Conservation (phyloP, 1,284 basidiomycete species). For the Microbotryum intermedium region DNA sequence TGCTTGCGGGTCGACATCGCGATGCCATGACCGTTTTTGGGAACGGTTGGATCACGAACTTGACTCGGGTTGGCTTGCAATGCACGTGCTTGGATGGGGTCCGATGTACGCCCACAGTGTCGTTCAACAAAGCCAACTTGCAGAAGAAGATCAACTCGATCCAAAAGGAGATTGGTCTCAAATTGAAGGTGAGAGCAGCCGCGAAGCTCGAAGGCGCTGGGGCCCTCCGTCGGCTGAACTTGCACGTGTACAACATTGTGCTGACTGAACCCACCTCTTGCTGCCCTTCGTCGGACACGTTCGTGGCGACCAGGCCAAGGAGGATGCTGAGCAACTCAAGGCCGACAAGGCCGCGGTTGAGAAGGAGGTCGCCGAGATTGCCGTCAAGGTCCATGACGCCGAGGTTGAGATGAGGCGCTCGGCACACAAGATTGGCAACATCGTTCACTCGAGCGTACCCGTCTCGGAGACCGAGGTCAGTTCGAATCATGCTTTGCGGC, state of each 20-base stretch:
- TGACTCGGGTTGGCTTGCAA: neutral
- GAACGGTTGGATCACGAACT: neutral
- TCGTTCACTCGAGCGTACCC: constrained; percentile 78
- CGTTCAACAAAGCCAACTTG: constrained; percentile 69
- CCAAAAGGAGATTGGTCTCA: constrained; percentile 86
- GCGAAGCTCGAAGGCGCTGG: neutral
- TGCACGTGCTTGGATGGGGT: neutral
- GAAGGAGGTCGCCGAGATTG: constrained; percentile 64
- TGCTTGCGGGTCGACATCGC: neutral
- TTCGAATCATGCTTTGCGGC: constrained; percentile 1
- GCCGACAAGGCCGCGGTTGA: constrained; percentile 71
- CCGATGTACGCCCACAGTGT: constrained; percentile 49
- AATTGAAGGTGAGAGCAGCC: constrained; percentile 66
- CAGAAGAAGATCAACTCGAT: constrained; percentile 78
- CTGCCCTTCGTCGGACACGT: neutral
- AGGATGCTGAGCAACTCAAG: constrained; percentile 78
- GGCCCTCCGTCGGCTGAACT: neutral
- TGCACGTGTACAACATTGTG: neutral
- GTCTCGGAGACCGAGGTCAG: constrained; percentile 80
- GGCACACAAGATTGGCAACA: constrained; percentile 78
- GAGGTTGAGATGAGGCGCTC: constrained; percentile 71
- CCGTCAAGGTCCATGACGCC: constrained; percentile 64
- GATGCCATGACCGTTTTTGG: too few species aligned
- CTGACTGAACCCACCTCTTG: neutral
- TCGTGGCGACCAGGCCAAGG: constrained; percentile 59